Conservation (phyloP, 1,284 basidiomycete genomes). For the Cutaneotrichosporon sp. region DNA sequence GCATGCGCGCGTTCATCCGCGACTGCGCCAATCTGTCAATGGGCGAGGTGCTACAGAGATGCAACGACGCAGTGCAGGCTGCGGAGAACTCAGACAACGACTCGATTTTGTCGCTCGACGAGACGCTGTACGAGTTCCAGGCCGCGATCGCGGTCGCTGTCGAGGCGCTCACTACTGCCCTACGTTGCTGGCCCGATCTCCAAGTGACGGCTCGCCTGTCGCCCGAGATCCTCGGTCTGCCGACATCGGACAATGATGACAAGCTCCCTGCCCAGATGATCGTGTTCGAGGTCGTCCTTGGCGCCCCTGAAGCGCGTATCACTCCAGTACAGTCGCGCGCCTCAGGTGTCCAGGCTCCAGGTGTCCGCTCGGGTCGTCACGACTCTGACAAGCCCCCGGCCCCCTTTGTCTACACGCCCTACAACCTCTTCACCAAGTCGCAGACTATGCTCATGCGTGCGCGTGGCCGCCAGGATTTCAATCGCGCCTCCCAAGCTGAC, state of each 20-base stretch:
- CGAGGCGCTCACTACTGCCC: slow-evolving; percentile 55
- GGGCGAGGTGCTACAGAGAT: slow-evolving; percentile 52
- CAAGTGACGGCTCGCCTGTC: slow-evolving; percentile 53
- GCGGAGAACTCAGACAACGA: slow-evolving; percentile 45
- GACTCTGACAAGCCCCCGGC: slow-evolving; percentile 53
- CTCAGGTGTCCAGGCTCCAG: slow-evolving; percentile 46
- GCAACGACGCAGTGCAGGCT: slow-evolving; percentile 51
- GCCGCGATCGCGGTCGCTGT: slow-evolving; percentile 56
- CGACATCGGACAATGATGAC: slow-evolving; percentile 47
- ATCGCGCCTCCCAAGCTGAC: slow-evolving; percentile 47
- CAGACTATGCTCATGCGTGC: slow-evolving; percentile 55
- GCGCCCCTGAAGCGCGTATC: slow-evolving; percentile 47
- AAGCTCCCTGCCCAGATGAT: slow-evolving; percentile 53
- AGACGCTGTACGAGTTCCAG: slow-evolving; percentile 56
- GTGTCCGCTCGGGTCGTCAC: slow-evolving; percentile 39
- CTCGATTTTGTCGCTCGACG: slow-evolving; percentile 41
- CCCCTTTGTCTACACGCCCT: slow-evolving; percentile 58
- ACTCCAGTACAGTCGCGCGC: slow-evolving; percentile 46
- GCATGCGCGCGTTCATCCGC: slow-evolving; percentile 54
- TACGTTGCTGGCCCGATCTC: slow-evolving; percentile 55
- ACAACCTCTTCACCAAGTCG: slow-evolving; percentile 56
- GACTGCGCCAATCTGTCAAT: slow-evolving; percentile 53
- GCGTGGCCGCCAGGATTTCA: slow-evolving; percentile 51
- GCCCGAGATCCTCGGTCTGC: slow-evolving; percentile 57
- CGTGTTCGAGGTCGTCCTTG: slow-evolving; percentile 56